Evolutionary conservation across 108 stramenopile species (phyloP).

Genomic region (Schizochytrium sp.): DNA sequence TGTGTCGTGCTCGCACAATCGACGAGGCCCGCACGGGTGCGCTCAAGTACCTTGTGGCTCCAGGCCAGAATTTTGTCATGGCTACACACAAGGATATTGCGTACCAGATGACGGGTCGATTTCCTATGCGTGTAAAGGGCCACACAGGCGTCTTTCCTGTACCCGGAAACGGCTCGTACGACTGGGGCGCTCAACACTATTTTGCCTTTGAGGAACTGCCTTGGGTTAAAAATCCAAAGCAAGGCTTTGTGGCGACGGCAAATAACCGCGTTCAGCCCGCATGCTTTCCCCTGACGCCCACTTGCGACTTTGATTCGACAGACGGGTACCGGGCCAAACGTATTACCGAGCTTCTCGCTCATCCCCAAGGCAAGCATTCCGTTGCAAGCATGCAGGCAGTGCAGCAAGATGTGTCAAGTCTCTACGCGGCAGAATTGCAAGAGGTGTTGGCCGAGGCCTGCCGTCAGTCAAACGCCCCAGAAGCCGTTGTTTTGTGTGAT

Average conservation of each 20-base stretch:
- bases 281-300: neutral
- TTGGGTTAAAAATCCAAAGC: neutral
- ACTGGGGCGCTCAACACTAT: neutral
- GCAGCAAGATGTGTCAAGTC: conserved; percentile 9
- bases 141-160: neutral
- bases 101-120: conserved; percentile 13
- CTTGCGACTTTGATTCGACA: neutral
- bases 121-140: neutral
- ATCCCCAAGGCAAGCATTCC: neutral
- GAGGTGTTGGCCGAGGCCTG: neutral
- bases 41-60: neutral
- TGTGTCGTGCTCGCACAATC: neutral
- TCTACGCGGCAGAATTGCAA: neutral
- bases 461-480: neutral
- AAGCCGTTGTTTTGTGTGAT: neutral
- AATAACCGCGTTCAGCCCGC: conserved; percentile 6
- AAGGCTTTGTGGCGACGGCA: conserved; percentile 18
- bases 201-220: conserved; percentile 18
- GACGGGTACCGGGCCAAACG: conserved; percentile 21
- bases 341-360: neutral
- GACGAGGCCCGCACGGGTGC: neutral
- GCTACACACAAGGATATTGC: neutral
- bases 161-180: conserved; percentile 12
- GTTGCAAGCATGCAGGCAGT: neutral
- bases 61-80: conserved; percentile 18